Percentiles rank a stretch among this genome's conserved stretches.
phyloP scores from a whole-genome alignment of 106 monocot species.

The Amphibolis antarctica region DNA sequence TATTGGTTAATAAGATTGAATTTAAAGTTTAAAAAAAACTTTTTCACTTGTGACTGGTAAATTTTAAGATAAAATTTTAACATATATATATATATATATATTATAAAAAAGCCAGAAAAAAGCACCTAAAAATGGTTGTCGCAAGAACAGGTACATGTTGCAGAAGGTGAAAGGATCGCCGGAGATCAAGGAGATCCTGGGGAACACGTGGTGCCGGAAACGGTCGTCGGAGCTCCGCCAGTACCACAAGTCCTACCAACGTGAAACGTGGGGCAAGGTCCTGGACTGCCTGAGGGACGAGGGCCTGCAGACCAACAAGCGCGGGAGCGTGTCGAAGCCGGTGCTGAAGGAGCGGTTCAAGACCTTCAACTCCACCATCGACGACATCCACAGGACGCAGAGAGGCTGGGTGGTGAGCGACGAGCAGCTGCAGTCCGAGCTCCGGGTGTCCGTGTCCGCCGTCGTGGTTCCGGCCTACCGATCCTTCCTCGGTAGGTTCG shows the following conservation, averaged over 20 bases:
- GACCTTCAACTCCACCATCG: slow-evolving; percentile 25
- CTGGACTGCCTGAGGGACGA: slow-evolving; percentile 23
- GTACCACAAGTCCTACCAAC: slow-evolving; percentile 29
- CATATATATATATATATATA: no score
- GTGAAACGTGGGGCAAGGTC: slow-evolving; percentile 28
- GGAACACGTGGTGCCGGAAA: slow-evolving; percentile 19
- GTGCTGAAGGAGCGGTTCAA: slow-evolving; percentile 27
- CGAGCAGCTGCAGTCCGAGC: slow-evolving; percentile 32
- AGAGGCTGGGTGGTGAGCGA: slow-evolving; percentile 25
- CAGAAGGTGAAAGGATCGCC: slow-evolving; percentile 50
- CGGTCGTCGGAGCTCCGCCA: slow-evolving; percentile 22
- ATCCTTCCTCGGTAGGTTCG: slow-evolving; percentile 25
- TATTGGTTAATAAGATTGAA: no score
- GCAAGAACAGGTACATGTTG: slow-evolving; percentile 49
- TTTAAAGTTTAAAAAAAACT: no score
- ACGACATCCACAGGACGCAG: slow-evolving; percentile 34
- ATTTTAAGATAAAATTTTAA: no score
- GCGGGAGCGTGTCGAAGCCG: slow-evolving; percentile 9
- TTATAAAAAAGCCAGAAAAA: no score
- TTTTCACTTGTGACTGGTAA: no score
- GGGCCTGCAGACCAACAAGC: slow-evolving; percentile 2
- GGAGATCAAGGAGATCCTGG: slow-evolving; percentile 38
- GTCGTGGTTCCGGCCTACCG: slow-evolving; percentile 29
- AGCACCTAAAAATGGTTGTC: no score
- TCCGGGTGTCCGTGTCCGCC: slow-evolving; percentile 24